Percentiles rank a stretch among this genome's conserved stretches.
phyloP scores from a whole-genome alignment of 2,329 filamentous ascomycete species.

The Colletotrichum zoysiae region DNA sequence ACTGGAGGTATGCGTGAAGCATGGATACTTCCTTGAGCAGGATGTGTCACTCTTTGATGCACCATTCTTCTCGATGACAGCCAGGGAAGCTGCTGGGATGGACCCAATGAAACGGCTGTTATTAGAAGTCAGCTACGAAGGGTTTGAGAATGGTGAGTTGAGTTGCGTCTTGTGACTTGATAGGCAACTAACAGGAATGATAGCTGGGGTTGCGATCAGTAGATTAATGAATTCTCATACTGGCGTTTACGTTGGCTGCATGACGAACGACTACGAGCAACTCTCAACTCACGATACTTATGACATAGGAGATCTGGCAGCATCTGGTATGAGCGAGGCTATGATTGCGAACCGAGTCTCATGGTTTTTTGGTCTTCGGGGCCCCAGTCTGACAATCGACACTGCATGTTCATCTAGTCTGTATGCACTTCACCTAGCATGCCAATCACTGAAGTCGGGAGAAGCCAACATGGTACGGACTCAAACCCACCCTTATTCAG shows the following conservation, averaged over 20 bases:
- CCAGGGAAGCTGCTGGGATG: slow-evolving; percentile 63
- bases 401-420: slow-evolving; percentile 53
- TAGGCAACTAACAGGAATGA: slow-evolving; percentile 40
- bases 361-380: slow-evolving; percentile 46
- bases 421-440: slow-evolving; percentile 50
- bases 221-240: slow-evolving; percentile 59
- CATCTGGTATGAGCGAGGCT: slow-evolving; percentile 21
- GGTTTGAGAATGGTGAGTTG: slow-evolving; percentile 53
- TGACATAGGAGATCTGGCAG: slow-evolving; percentile 53
- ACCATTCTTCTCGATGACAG: slow-evolving; percentile 64
- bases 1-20: slow-evolving; percentile 39
- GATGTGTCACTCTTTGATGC: slow-evolving; percentile 64
- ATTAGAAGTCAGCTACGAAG: slow-evolving; percentile 53
- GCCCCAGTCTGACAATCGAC: slow-evolving; percentile 51
- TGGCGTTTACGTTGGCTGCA: slow-evolving; percentile 64
- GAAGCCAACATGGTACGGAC: slow-evolving; percentile 45
- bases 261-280: slow-evolving; percentile 61
- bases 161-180: background rate
- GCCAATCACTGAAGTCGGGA: slow-evolving; percentile 47
- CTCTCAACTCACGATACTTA: slow-evolving; percentile 58
- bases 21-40: slow-evolving; percentile 58
- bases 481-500: no score
- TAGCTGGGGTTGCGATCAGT: slow-evolving; percentile 62
- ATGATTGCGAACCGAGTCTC: slow-evolving; percentile 43
- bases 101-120: slow-evolving; percentile 55